Percentiles rank a stretch among this genome's conserved stretches.
These are phyloP conservation scores for Hypoxylon cercidicola DNA, from an alignment of 495 filamentous ascomycete species.

Conservation along the genomic window DNA sequence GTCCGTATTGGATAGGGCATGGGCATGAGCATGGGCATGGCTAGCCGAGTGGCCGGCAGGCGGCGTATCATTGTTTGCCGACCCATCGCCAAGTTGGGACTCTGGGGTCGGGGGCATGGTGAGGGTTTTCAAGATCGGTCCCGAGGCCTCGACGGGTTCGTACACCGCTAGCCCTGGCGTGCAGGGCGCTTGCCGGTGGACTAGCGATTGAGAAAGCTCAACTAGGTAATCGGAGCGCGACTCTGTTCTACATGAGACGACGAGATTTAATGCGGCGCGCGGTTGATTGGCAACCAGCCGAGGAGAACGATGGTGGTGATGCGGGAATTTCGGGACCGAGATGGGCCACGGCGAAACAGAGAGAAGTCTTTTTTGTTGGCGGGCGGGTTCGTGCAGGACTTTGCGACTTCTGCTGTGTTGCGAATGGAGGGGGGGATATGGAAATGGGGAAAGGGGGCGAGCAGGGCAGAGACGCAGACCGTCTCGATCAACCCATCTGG, in stretches of 20 bases:
- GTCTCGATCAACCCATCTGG: constrained; percentile 32
- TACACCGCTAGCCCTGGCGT: constrained; percentile 36
- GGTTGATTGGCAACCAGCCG: constrained; percentile 40
- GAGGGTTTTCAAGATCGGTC: constrained; percentile 41
- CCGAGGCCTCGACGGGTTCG: constrained; percentile 38
- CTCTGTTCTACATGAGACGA: constrained; percentile 44
- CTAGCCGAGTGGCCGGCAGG: constrained; percentile 49
- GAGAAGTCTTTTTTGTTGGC: constrained; percentile 9
- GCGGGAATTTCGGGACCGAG: constrained; percentile 44
- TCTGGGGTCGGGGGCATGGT: constrained; percentile 48
- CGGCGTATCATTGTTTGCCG: constrained; percentile 44
- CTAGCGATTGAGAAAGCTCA: constrained; percentile 36
- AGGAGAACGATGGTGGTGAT: constrained; percentile 27
- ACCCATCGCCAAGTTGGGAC: constrained; percentile 45
- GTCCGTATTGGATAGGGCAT: constrained; percentile 44
- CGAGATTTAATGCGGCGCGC: constrained; percentile 26
- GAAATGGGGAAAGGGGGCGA: constrained; percentile 1
- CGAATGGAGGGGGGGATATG: constrained; percentile 11
- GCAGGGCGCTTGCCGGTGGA: constrained; percentile 23
- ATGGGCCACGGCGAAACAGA: constrained; percentile 20
- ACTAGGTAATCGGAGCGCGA: constrained; percentile 35
- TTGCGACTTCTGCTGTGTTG: constrained; percentile 33
- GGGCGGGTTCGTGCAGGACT: constrained; percentile 35
- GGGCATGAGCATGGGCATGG: too few relatives aligned
- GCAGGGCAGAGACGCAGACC: constrained; percentile 25